Base-by-base conservation (phyloP, 1,139 yeast genomes). In the Sporopachydermia cereana region DNA sequence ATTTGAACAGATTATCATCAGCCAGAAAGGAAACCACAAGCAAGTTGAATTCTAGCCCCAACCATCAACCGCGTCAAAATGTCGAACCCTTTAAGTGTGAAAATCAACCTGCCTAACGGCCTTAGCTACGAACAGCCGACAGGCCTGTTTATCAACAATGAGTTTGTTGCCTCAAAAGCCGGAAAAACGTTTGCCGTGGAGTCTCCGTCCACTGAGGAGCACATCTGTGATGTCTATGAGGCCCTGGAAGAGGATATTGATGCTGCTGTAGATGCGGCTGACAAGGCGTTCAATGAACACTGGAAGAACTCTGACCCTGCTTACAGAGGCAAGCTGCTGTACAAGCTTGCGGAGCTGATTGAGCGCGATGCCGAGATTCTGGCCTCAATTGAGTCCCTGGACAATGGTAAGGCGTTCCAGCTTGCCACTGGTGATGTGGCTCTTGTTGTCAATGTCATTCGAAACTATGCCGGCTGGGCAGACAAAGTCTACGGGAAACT, bases 381-480 rank as follows among this genome's bases (percentile, higher is more conserved):
- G 48, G 76, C 81, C 21, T 66, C 77, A 31, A 72, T 81, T 56
- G 89, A 81, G 62, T 78, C 88, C n/a, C 67, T 82, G 69, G 88
- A 81, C 58, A 79, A 82, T 47, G 89, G 89, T 59, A 81, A 81
- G 59, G 72, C 84, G 43, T 69, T 74, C 53, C 63, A 63, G 31
- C 70, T 67, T 55, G 64, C 76, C 12, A 57, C 62, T 48, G 69
- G 64, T 46, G 89, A 81, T 58, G 71, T 80, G 44, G 72, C 67
- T 49, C 71, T 77, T 49, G 75, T 78, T 48, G 64, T 76, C 53
- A 64, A 64, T 47, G 76, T 75, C 52, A 62, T 78, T 58, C 72
- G 76, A 58, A 77, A 79, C 49, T 76, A 74, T 59, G 88, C 85
- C 42, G 86, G 86, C 49, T 77, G 75, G 74, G 82, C 84, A 47